These are phyloP conservation scores for Septoria linicola DNA, from an alignment of 2,329 filamentous ascomycete species.

Conservation along the genomic window DNA sequence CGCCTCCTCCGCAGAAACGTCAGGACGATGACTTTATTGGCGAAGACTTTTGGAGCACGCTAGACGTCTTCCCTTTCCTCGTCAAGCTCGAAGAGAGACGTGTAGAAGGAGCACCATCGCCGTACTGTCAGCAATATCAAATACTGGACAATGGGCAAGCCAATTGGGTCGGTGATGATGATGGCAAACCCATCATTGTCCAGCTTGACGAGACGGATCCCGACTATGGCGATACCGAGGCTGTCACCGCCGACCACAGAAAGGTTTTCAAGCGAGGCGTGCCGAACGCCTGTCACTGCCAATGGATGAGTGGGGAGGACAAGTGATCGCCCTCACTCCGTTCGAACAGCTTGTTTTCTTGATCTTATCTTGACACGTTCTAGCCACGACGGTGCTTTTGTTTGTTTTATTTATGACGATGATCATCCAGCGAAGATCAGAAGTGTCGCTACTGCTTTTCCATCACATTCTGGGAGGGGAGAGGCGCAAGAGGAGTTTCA, in stretches of 20 bases:
- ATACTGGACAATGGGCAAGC: conserved; percentile 54
- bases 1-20: background rate
- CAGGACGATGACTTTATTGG: conserved; percentile 2
- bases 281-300: conserved; percentile 38
- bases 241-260: conserved; percentile 21
- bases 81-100: conserved; percentile 68
- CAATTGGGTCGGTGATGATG: conserved; percentile 37
- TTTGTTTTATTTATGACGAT: conserved; percentile 9
- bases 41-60: conserved; percentile 10
- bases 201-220: conserved; percentile 45
- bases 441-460: conserved; percentile 1
- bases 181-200: conserved; percentile 41
- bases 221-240: conserved; percentile 29
- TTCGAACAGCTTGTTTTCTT: conserved; percentile 6
- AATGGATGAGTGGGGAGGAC: conserved; percentile 36
- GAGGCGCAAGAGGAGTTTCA: conserved; percentile 10
- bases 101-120: conserved; percentile 41
- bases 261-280: conserved; percentile 24
- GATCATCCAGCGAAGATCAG: conserved; percentile 15
- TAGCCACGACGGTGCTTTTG: conserved; percentile 3
- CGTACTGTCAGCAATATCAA: conserved; percentile 66
- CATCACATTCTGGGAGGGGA: background rate
- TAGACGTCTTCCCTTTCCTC: conserved; percentile 49
- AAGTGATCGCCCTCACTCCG: background rate
- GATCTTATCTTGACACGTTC: conserved; percentile 3